phyloP scores from a whole-genome alignment of 2,329 filamentous ascomycete genomes.

The Ophiostoma populinum region DNA sequence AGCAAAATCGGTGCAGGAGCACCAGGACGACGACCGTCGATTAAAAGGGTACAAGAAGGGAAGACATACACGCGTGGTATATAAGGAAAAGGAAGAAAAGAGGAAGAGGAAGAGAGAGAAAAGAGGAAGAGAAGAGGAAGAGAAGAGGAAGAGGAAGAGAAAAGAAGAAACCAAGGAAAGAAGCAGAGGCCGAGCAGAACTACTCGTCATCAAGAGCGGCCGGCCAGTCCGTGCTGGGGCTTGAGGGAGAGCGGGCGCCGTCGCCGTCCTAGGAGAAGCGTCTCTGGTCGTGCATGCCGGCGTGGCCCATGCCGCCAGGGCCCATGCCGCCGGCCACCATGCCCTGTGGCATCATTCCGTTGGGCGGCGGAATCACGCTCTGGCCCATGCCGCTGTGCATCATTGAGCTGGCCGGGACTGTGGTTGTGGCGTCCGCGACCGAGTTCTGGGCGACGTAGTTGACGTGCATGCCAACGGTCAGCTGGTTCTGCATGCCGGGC shows the following conservation, averaged over 20 bases:
- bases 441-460: constrained; percentile 11
- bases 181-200: background rate
- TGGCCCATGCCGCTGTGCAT: no score
- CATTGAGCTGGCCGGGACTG: no score
- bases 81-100: background rate
- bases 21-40: background rate
- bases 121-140: background rate
- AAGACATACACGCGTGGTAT: background rate
- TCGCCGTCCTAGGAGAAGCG: constrained; percentile 37
- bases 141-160: background rate
- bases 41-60: background rate
- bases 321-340: constrained; percentile 33
- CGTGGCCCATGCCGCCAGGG: no score
- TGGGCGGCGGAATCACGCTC: no score
- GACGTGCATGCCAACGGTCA: constrained; percentile 30
- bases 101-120: background rate
- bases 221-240: no score
- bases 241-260: no score
- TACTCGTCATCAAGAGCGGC: no score
- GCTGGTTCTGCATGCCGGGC: constrained; percentile 37
- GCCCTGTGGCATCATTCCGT: constrained; percentile 27
- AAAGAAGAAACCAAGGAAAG: background rate
- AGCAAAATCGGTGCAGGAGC: background rate
- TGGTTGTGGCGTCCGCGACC: no score
- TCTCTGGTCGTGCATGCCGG: background rate